These are phyloP conservation scores for Didymella pinodella DNA, from an alignment of 2,329 filamentous ascomycete genomes.

Conservation along the genomic window DNA sequence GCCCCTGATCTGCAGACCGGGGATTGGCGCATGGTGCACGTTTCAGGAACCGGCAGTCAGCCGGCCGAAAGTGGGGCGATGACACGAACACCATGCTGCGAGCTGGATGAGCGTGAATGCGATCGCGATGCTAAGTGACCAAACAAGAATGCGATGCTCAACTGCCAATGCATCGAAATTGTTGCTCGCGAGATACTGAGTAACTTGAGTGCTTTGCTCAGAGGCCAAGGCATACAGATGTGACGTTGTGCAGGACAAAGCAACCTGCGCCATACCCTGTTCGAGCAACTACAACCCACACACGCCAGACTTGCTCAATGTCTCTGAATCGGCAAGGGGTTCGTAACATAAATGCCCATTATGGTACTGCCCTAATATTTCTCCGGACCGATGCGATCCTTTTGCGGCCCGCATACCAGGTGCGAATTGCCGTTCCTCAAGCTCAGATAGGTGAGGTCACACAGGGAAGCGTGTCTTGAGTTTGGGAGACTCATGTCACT, in stretches of 20 bases:
- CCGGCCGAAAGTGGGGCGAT: slow-evolving; percentile 9
- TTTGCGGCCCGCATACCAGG: not conserved
- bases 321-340: not conserved
- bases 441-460: slow-evolving; percentile 3
- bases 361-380: not conserved
- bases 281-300: slow-evolving; percentile 1
- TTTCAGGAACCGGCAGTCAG: slow-evolving; percentile 15
- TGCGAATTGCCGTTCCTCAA: not conserved
- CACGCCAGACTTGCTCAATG: not conserved
- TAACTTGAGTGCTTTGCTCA: not conserved
- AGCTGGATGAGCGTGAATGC: slow-evolving; percentile 19
- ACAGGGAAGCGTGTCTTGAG: not conserved
- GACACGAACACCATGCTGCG: slow-evolving; percentile 2
- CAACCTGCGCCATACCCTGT: not conserved
- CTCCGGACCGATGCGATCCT: slow-evolving; percentile 8
- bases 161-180: not conserved
- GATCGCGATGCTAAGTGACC: not conserved
- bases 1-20: slow-evolving; percentile 17
- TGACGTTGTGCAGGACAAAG: not conserved
- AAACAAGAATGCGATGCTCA: not conserved
- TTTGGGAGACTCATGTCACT: not conserved
- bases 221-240: not conserved
- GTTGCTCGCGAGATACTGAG: not conserved
- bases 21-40: slow-evolving; percentile 8
- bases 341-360: not conserved